Evolutionary conservation across 2,329 filamentous ascomycete species (phyloP), one percentile per base, ranked within the genome.

Genomic region (Colletotrichum lindemuthianum): DNA sequence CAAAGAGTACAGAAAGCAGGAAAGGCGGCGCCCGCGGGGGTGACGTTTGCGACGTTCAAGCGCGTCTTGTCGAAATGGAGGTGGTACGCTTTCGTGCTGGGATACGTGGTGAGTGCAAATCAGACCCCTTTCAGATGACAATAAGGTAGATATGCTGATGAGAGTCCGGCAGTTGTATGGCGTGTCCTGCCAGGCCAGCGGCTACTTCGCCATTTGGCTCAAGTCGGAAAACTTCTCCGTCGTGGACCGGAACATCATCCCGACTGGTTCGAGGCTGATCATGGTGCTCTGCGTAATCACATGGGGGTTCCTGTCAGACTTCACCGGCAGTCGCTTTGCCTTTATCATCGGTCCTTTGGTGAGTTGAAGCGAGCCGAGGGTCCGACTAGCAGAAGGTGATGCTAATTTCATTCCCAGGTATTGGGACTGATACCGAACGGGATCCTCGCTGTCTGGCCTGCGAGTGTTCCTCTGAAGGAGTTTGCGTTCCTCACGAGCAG

Each of bases 161-260:
- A 32, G n/a, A 9, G 13, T 8, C 6, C 32, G 24, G 37, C 41
- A 63, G 59, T 54, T 63, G 12, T 63, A 63, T 15, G 59, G 59
- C 3, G 45, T 39, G 34, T 63, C 59, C n/a, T 63, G 59, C 36
- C 53, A 63, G 41, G 40, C 59, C 2, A 47, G 47, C 11, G 54
- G 59, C 4, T 63, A 63, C 47, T 72, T 72, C 51, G 70, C 64
- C 36, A 71, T 72, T 49, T 72, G 70, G 70, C 67, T 72, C 51
- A 71, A 69, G 58, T 61, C 68, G 1, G 69, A 70, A 43, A 60
- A 68, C 11, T 72, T 69, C 59, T 72, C 71, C 1, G 71, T 72
- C 6, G 64, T 67, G 8, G 59, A 70, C 40, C 48, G 68, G 3
- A 72, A 70, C 11, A 33, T 72, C 8, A 72, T 72, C 12, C 70